These are phyloP conservation scores for Candida nemodendra DNA, from an alignment of 805 yeast species.

Conservation along the genomic window DNA sequence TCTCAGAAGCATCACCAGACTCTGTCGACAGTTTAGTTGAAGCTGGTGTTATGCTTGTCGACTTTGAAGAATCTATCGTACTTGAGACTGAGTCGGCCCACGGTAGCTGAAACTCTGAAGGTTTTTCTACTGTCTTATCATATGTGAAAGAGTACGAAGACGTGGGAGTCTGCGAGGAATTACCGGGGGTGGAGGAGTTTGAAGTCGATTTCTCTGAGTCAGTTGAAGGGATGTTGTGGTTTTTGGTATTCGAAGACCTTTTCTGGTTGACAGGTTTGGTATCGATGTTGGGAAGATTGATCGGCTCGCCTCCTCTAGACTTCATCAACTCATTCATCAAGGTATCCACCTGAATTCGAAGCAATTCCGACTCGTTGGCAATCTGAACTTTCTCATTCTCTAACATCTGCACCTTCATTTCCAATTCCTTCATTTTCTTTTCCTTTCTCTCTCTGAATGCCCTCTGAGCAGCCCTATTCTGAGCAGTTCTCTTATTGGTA, in stretches of 20 bases:
- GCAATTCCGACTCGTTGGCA: constrained; percentile 66
- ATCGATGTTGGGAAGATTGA: constrained; percentile 1
- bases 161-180: constrained; percentile 17
- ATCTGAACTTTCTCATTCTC: constrained; percentile 72
- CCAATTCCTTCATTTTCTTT: constrained; percentile 78
- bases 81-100: constrained; percentile 3
- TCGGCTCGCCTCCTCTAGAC: constrained; percentile 14
- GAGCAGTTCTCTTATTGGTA: constrained; percentile 89
- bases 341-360: constrained; percentile 73
- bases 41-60: neutral
- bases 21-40: neutral
- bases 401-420: constrained; percentile 67
- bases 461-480: constrained; percentile 97
- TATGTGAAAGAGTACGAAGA: constrained; percentile 16
- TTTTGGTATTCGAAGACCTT: neutral
- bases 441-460: constrained; percentile 96
- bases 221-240: constrained; percentile 7
- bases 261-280: neutral
- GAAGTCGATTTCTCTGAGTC: constrained; percentile 20
- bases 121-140: neutral
- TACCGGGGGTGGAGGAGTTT: constrained; percentile 15
- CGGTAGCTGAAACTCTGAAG: constrained; percentile 9
- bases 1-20: neutral
- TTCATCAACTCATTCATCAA: constrained; percentile 62
- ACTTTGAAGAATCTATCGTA: neutral